phyloP scores from a whole-genome alignment of 2,329 filamentous ascomycete genomes.

The Neofusicoccum sp. region DNA sequence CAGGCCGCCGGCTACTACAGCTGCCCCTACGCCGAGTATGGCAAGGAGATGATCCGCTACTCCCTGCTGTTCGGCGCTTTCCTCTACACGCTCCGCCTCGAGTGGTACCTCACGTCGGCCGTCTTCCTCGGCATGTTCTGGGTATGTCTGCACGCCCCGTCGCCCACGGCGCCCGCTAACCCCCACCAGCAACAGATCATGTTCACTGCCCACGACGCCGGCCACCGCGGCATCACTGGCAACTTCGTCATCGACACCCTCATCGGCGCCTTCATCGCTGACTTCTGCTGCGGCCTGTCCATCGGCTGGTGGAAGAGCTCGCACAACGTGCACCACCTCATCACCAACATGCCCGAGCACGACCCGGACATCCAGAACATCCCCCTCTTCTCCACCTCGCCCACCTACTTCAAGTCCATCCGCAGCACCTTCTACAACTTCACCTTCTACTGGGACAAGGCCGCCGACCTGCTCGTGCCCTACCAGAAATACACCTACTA shows the following conservation, averaged over 20 bases:
- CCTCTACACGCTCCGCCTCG: slow-evolving; percentile 47
- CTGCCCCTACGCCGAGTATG: slow-evolving; percentile 62
- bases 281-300: slow-evolving; percentile 67
- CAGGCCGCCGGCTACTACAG: slow-evolving; percentile 60
- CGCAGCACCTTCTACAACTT: slow-evolving; percentile 82
- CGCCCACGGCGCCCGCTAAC: slow-evolving; percentile 22
- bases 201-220: slow-evolving; percentile 69
- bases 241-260: slow-evolving; percentile 61
- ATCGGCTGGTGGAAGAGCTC: slow-evolving; percentile 72
- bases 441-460: slow-evolving; percentile 74
- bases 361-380: slow-evolving; percentile 60
- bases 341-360: slow-evolving; percentile 63
- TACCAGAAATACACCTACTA: slow-evolving; percentile 85
- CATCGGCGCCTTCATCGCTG: slow-evolving; percentile 64
- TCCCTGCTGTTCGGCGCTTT: slow-evolving; percentile 54
- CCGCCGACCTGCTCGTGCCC: slow-evolving; percentile 70
- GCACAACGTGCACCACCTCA: slow-evolving; percentile 69
- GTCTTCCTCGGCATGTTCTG: slow-evolving; percentile 65
- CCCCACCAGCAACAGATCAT: slow-evolving; percentile 63
- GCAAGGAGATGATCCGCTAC: slow-evolving; percentile 61
- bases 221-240: slow-evolving; percentile 64
- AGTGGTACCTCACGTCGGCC: slow-evolving; percentile 62
- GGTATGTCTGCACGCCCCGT: slow-evolving; percentile 41
- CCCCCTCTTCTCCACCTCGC: slow-evolving; percentile 85
- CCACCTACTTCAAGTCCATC: slow-evolving; percentile 73